Evolutionary conservation across 2,329 filamentous ascomycete species (phyloP), one percentile per base, ranked within the genome.

Genomic region (Elsinoe fawcettii): DNA sequence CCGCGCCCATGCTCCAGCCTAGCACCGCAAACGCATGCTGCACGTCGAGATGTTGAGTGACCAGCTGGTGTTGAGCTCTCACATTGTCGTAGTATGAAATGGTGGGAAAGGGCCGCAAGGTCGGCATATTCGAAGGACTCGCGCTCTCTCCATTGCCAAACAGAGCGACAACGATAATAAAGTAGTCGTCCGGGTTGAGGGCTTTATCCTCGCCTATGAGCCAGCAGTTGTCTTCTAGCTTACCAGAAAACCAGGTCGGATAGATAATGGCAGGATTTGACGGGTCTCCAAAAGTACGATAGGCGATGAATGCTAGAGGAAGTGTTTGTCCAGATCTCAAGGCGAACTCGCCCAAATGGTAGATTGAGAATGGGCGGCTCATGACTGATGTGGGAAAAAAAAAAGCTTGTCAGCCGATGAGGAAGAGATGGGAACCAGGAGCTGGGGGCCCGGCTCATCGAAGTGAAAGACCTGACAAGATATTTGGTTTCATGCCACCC

Each of bases 141-240:
- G 78, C 82, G 1, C 83, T 87, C 66, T 88, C 78, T 2, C 82
- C 79, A 62, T 88, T 87, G 5, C 85, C 85, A 63, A 88, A 86
- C 2, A 88, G 74, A 0, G 84, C 85, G 0, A 82, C 77, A 60
- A 88, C 80, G 64, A 88, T 79, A 59, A 88, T 86, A 70, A 81
- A 87, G 71, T 84, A 86, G 47, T 82, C 77, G 12, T 75, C 73
- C 0, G 87, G 86, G 60, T 79, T 79, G 43, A 91, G 74, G 0
- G 83, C 79, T 67, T 82, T 87, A 62, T 82, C 77, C 5, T 78
- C 69, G 11, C 85, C 85, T 41, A 88, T 78, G 9, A 91, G 78
- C 87, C 87, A 90, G 66, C 86, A 77, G 60, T 91, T 91, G 65
- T 88, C 84, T 2, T 77, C 73, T 60, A 91, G 87, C 80, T 77